Evolutionary conservation across 805 yeast genomes (phyloP).

Genomic region (Schizosaccharomyces cryophilus): DNA sequence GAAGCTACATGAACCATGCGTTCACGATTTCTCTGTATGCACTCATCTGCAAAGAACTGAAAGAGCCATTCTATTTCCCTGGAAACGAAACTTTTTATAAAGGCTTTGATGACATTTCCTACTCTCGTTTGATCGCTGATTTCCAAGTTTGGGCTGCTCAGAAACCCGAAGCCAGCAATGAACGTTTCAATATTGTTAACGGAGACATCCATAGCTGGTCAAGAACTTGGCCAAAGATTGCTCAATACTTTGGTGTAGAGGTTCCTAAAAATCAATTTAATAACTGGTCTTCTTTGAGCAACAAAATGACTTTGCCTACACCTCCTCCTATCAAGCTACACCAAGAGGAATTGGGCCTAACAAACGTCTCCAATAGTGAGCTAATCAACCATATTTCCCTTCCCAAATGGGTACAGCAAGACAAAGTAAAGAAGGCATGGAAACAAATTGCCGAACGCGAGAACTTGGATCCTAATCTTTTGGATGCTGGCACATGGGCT

Average conservation of each 20-base stretch:
- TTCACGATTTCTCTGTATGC: background rate
- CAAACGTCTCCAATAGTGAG: background rate
- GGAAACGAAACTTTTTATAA: background rate
- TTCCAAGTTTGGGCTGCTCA: background rate
- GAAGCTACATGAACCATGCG: background rate
- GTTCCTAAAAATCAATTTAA: background rate
- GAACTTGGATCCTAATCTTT: background rate
- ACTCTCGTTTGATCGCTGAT: background rate
- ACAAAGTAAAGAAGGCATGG: background rate
- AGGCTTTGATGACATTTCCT: background rate
- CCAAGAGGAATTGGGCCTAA: background rate
- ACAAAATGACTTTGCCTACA: background rate
- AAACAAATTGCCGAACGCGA: background rate
- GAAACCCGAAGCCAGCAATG: background rate
- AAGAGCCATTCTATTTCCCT: background rate
- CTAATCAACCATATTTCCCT: background rate
- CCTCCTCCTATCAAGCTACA: background rate
- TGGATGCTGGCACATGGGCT: background rate
- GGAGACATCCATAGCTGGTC: background rate
- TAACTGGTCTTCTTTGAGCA: background rate
- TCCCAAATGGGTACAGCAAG: background rate
- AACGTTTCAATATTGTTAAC: background rate
- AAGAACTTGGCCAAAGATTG: slow-evolving; percentile 1
- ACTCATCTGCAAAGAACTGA: background rate
- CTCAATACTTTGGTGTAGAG: background rate